Conservation (phyloP, 148 eudicot genomes). For the Rhododendron ovatum region DNA sequence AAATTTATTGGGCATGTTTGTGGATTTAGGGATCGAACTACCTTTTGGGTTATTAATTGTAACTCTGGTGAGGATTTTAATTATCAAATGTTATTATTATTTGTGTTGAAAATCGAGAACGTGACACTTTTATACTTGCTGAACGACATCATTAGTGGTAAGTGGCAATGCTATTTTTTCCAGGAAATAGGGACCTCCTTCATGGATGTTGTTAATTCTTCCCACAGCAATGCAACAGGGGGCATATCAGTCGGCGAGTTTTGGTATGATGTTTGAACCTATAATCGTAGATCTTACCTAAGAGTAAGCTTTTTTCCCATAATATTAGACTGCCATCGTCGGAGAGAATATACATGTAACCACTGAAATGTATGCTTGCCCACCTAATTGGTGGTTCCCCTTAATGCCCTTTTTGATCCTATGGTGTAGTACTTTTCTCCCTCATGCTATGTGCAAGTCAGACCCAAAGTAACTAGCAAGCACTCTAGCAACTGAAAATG, state of each 20-base stretch:
- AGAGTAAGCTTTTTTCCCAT: neutral
- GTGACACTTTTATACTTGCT: neutral
- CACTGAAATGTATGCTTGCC: neutral
- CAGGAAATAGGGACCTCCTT: slow-evolving; percentile 85
- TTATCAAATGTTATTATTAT: no score
- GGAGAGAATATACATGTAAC: neutral
- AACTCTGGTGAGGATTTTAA: no score
- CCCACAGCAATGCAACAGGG: slow-evolving; percentile 81
- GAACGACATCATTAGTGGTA: neutral
- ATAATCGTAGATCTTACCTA: neutral
- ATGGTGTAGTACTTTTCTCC: neutral
- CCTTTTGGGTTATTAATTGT: no score
- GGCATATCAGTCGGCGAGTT: slow-evolving; percentile 74
- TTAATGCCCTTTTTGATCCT: neutral
- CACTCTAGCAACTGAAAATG: slow-evolving; percentile 54
- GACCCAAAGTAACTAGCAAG: slow-evolving; percentile 69
- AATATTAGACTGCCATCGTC: neutral
- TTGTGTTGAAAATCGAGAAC: no score
- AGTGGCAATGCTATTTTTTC: neutral
- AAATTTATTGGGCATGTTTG: no score
- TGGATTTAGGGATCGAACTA: no score
- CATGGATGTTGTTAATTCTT: slow-evolving; percentile 76
- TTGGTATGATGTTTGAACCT: slow-evolving; percentile 39
- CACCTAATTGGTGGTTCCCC: neutral
- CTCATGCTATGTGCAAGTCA: slow-evolving; percentile 33